These are phyloP conservation scores for Xylariaceae sp. DNA, from an alignment of 2,329 filamentous ascomycete genomes.

Conservation along the genomic window DNA sequence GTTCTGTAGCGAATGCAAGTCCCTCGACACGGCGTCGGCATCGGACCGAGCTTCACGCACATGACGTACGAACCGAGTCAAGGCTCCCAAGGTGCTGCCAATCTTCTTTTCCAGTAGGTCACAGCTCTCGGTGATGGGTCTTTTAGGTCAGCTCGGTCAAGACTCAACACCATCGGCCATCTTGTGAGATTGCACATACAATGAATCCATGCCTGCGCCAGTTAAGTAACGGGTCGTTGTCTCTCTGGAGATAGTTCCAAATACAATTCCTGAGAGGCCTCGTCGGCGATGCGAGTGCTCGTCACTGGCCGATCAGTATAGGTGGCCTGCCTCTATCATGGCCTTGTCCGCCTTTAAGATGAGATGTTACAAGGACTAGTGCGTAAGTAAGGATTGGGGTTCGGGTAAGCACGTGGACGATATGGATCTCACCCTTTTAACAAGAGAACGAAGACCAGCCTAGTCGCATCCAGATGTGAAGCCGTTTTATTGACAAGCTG, in stretches of 20 bases:
- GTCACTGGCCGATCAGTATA: not conserved
- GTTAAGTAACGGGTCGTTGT: no score
- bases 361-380: not conserved
- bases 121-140: constrained; percentile 36
- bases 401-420: not conserved
- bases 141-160: no score
- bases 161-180: no score
- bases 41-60: constrained; percentile 38
- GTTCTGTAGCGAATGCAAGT: constrained; percentile 37
- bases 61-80: constrained; percentile 35
- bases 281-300: not conserved
- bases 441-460: no score
- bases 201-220: not conserved
- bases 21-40: constrained; percentile 35
- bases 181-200: not conserved
- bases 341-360: not conserved
- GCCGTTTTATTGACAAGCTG: not conserved
- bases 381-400: no score
- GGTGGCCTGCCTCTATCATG: not conserved
- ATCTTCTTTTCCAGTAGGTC: constrained; percentile 33
- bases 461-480: no score
- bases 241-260: no score
- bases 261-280: no score
- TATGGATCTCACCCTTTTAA: no score
- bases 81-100: constrained; percentile 27